These are phyloP conservation scores for Malassezia globosa DNA, from an alignment of 1,284 basidiomycete genomes.

Conservation along the genomic window DNA sequence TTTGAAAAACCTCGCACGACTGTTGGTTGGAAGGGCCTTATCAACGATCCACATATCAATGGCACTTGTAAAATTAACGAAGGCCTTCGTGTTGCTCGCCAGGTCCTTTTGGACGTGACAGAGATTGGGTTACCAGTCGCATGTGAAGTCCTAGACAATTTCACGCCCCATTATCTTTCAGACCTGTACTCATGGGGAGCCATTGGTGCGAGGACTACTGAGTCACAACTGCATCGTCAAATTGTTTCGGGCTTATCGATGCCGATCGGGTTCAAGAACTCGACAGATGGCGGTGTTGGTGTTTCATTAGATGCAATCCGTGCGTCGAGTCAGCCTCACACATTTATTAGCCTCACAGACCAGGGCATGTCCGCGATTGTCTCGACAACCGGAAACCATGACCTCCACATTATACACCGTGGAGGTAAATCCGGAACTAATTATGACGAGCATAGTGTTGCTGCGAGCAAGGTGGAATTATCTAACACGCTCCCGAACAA, in stretches of 20 bases:
- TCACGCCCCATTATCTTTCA: constrained; percentile 53
- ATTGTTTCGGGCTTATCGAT: constrained; percentile 45
- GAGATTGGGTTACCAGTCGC: constrained; percentile 81
- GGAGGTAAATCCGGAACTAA: constrained; percentile 48
- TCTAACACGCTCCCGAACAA: constrained; percentile 45
- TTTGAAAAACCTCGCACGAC: constrained; percentile 73
- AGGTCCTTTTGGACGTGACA: constrained; percentile 78
- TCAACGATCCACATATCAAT: constrained; percentile 70
- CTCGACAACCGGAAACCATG: constrained; percentile 72
- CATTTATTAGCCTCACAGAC: constrained; percentile 45
- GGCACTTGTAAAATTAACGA: constrained; percentile 94
- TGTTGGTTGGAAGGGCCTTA: constrained; percentile 60
- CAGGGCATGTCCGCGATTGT: constrained; percentile 75
- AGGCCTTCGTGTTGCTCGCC: constrained; percentile 65
- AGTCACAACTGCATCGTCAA: constrained; percentile 50
- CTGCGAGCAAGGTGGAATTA: constrained; percentile 66
- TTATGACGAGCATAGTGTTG: constrained; percentile 59
- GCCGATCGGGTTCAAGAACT: constrained; percentile 81
- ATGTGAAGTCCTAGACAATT: constrained; percentile 71
- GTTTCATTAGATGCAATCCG: constrained; percentile 47
- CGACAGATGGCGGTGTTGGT: constrained; percentile 69
- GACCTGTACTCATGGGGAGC: constrained; percentile 87
- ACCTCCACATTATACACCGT: constrained; percentile 46
- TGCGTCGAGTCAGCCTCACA: constrained; percentile 37
- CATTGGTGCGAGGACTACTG: constrained; percentile 87